Evolutionary conservation across 768 basidiomycete species (phyloP).

Genomic region (Jaapia argillacea): DNA sequence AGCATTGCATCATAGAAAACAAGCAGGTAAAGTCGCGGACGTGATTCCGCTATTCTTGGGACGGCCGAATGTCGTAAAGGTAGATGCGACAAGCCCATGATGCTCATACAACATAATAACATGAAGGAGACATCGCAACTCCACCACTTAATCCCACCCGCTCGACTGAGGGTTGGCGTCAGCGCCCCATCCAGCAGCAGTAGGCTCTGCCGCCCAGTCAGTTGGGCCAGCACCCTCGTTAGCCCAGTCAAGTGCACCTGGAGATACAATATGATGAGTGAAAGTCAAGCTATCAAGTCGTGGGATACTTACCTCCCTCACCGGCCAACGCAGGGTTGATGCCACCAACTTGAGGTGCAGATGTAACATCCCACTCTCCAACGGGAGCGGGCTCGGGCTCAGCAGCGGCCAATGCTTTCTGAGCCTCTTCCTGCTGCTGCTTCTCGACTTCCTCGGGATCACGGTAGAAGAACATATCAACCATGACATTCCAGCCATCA

Average conservation of each 20-base stretch:
- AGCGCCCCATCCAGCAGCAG: conserved; percentile 17
- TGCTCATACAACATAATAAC: no score
- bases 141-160: conserved; percentile 1
- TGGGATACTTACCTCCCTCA: conserved; percentile 36
- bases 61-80: no score
- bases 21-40: no score
- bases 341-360: conserved; percentile 55
- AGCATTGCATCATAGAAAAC: no score
- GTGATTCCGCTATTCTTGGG: no score
- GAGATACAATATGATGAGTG: conserved; percentile 4
- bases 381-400: conserved; percentile 39
- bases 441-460: conserved; percentile 99
- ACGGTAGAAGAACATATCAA: conserved; percentile 99
- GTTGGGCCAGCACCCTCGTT: conserved; percentile 47
- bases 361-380: conserved; percentile 68
- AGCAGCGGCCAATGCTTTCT: conserved; percentile 61
- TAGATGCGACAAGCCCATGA: no score
- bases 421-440: conserved; percentile 90
- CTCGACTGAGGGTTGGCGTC: background rate
- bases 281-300: background rate
- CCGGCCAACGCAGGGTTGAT: conserved; percentile 70
- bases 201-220: conserved; percentile 88
- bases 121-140: no score
- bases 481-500: conserved; percentile 98
- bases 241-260: conserved; percentile 78